Evolutionary conservation across 2,329 filamentous ascomycete species (phyloP).

Genomic region (Sphaerulina musiva): DNA sequence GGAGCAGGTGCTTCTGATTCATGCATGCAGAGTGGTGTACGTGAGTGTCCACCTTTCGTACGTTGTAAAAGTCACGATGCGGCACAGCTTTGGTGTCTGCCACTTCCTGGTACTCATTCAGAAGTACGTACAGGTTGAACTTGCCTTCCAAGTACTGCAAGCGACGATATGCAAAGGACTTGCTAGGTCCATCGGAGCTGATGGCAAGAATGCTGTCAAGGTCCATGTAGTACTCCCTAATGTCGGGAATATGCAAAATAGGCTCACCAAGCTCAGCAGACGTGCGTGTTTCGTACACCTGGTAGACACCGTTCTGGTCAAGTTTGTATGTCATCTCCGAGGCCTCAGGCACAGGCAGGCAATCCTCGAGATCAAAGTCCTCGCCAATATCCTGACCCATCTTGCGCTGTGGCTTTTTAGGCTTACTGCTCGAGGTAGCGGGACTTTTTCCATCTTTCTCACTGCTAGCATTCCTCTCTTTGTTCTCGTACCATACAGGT

Average conservation of each 20-base stretch:
- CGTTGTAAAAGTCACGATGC: conserved; percentile 98
- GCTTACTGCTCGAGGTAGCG: conserved; percentile 22
- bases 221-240: conserved; percentile 94
- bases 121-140: conserved; percentile 85
- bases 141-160: conserved; percentile 95
- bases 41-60: conserved; percentile 96
- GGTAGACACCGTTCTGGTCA: conserved; percentile 81
- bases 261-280: conserved; percentile 59
- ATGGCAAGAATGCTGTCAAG: conserved; percentile 77
- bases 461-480: conserved; percentile 22
- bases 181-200: conserved; percentile 92
- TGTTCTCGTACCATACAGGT: conserved; percentile 66
- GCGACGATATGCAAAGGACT: conserved; percentile 92
- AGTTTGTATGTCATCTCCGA: conserved; percentile 70
- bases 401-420: conserved; percentile 57
- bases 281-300: conserved; percentile 71
- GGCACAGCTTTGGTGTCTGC: conserved; percentile 97
- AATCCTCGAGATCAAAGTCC: conserved; percentile 78
- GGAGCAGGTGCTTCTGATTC: conserved; percentile 97
- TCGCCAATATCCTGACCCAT: conserved; percentile 85
- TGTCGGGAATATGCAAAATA: conserved; percentile 76
- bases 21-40: conserved; percentile 99
- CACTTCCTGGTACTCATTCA: conserved; percentile 97
- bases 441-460: conserved; percentile 16
- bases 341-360: conserved; percentile 64